Percentiles rank a stretch among this genome's conserved stretches.
Conservation (phyloP, 495 filamentous ascomycete genomes). For the Bacidia rubella region DNA sequence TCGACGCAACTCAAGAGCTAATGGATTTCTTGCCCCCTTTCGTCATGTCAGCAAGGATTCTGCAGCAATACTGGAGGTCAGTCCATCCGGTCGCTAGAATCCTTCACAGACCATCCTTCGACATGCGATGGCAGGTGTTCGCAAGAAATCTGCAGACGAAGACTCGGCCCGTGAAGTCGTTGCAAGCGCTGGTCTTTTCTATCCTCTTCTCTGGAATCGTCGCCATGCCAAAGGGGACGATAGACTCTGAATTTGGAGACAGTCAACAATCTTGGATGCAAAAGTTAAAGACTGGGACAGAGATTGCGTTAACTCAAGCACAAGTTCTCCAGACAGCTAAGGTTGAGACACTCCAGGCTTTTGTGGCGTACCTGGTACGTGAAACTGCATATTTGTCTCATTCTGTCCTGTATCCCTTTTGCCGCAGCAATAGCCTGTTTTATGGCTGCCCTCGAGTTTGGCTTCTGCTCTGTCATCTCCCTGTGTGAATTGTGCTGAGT, state of each 20-base stretch:
- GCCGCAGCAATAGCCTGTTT: too few species aligned
- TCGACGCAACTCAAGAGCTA: neutral
- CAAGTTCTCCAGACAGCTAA: constrained; percentile 57
- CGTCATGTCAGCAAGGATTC: constrained; percentile 39
- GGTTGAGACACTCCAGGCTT: constrained; percentile 57
- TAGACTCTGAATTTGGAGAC: constrained; percentile 35
- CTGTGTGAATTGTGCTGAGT: neutral
- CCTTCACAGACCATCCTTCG: constrained; percentile 51
- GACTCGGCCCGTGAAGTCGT: constrained; percentile 44
- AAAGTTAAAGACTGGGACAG: constrained; percentile 47
- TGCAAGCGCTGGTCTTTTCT: constrained; percentile 53
- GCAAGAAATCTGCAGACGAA: constrained; percentile 40
- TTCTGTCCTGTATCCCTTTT: neutral
- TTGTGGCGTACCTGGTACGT: constrained; percentile 31
- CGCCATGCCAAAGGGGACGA: constrained; percentile 41
- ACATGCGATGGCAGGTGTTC: constrained; percentile 45
- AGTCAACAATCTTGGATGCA: constrained; percentile 39
- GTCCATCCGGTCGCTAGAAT: constrained; percentile 54
- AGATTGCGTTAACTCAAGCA: constrained; percentile 49
- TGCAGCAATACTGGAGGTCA: constrained; percentile 48
- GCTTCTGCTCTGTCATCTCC: neutral
- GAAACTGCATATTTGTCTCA: neutral
- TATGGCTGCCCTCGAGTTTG: too few species aligned
- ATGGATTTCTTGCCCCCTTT: constrained; percentile 42
- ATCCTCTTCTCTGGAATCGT: constrained; percentile 54